Base-by-base conservation (phyloP, 2,329 filamentous ascomycete genomes). In the Ploettnerulaceae sp. region DNA sequence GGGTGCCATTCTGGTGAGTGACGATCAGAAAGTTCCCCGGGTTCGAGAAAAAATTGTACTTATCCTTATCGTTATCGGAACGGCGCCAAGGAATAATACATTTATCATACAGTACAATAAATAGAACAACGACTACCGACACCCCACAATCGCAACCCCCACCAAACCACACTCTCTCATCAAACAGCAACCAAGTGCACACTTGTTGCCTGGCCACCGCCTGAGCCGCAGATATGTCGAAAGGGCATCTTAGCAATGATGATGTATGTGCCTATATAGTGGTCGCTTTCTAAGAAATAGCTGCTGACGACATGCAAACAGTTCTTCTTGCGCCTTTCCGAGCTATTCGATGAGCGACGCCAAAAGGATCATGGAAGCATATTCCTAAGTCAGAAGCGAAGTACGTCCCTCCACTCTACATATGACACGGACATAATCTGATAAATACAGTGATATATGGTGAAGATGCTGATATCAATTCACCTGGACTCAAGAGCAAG, bases 361-460 rank as follows among this genome's bases (percentile, higher is more conserved):
- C 73, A 77, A 60, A 82, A 82, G 64, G 77, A 84, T 59, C 83
- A 89, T 66, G 86, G 86, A 58, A 80, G 81, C 40, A 72, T 94
- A 55, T 83, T 79, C 66, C 71, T 94, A 48, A 83, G 78, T 41
- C 87, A 94, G 63, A 91, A 91, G 65, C 76, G 86, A 68, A 67
- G 84, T 86, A 73, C 53, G 76, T 39, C 21, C 29, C 24, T 28
- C 11, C 11, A 3, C 8, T n/a, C 9, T 18, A 6, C 17, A 15
- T n/a, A 36, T 32, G 22, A 1, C 22, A 15, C 22, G 11, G 11
- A 5, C 24, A 29, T 29, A 29, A 15, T 22, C 29, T 40, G 29
- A 37, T 18, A n/a, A 1, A 3, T 22, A 17, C 47, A 63, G 62
- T 61, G 57, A 50, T 48, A 31, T 61, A 56, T 48, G 56, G 53